Base-by-base conservation (phyloP, 2,329 filamentous ascomycete species). In the Venturiaceae sp. region DNA sequence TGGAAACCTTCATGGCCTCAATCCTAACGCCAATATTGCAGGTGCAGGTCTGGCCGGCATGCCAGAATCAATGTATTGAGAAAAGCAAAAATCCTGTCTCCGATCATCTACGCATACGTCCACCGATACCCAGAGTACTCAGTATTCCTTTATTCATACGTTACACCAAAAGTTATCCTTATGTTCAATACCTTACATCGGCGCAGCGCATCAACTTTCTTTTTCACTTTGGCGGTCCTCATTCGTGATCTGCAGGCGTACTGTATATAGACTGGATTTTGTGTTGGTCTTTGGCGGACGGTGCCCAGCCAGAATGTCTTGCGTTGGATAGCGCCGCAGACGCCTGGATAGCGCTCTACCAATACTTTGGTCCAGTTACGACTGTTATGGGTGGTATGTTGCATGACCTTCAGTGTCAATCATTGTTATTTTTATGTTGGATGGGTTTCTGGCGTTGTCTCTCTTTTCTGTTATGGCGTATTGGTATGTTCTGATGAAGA, bases 1-100 rank as follows among this genome's bases (percentile, higher is more conserved):
- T 62, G 30, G 58, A 59, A 57, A 64, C 64, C 32, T 68, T 34
- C 60, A 66, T 5, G 70, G 67, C 19, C 64, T 72, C 34, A 66
- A 69, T 16, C 70, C 66, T 53, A 73, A 72, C 54, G 75, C 74
- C 61, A 79, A 78, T 59, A 75, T 78, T 60, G 79, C 77, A 26
- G 77, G 75, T 47, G 75, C 75, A 59, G 80, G 80, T 57, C 73
- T 84, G 61, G 75, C 78, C 41, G 80, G 80, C 58, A 81, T 83
- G 50, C 26, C 44, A 7, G 44, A 50, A 32, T 28, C 16, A 14
- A 50, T 30, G 44, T 50, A 30, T 23, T 50, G 44, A 46, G 41
- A 14, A 14, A 13, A 46, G 8, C 41, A 46, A 46, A 46, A 50
- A 9, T 50, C 13, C 11, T n/a, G n/a, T n/a, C n/a, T n/a, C n/a